phyloP scores from a whole-genome alignment of 208 protist genomes.

The Crithidia sp. region DNA sequence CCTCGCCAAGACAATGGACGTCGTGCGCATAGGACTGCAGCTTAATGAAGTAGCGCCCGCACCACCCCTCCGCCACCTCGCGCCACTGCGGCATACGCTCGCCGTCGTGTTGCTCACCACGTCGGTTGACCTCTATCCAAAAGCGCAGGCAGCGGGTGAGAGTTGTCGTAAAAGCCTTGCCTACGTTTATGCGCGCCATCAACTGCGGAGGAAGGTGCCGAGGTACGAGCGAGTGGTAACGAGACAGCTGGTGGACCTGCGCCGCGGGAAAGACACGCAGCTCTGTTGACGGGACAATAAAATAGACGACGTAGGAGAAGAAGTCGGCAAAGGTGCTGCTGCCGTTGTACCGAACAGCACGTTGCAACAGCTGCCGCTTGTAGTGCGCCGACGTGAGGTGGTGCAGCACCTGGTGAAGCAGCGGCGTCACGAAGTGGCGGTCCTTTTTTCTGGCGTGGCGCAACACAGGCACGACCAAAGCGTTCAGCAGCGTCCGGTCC shows the following conservation, averaged over 20 bases:
- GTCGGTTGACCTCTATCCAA: conserved; percentile 6
- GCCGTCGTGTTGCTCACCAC: conserved; percentile 2
- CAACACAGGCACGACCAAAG: conserved; percentile 12
- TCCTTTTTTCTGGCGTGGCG: background rate
- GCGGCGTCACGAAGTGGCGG: background rate
- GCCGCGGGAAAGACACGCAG: conserved; percentile 29
- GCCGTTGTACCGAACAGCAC: conserved; percentile 40
- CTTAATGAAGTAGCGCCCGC: conserved; percentile 25
- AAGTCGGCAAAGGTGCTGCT: conserved; percentile 22
- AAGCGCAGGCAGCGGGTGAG: conserved; percentile 27
- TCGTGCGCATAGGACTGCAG: background rate
- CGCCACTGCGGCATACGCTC: conserved; percentile 3
- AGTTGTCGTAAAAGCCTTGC: conserved; percentile 17
- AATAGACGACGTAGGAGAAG: conserved; percentile 46
- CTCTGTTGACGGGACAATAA: conserved; percentile 38
- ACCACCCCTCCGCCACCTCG: conserved; percentile 16
- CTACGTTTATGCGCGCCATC: background rate
- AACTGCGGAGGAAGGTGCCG: background rate
- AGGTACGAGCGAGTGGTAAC: conserved; percentile 40
- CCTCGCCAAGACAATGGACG: background rate
- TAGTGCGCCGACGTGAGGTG: conserved; percentile 18
- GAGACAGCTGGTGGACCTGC: conserved; percentile 40
- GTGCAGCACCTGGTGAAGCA: background rate
- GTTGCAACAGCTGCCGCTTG: conserved; percentile 36
- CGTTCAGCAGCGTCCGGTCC: conserved; percentile 17